Conservation (phyloP, 805 yeast genomes). For the Yueomyces sinensis region DNA sequence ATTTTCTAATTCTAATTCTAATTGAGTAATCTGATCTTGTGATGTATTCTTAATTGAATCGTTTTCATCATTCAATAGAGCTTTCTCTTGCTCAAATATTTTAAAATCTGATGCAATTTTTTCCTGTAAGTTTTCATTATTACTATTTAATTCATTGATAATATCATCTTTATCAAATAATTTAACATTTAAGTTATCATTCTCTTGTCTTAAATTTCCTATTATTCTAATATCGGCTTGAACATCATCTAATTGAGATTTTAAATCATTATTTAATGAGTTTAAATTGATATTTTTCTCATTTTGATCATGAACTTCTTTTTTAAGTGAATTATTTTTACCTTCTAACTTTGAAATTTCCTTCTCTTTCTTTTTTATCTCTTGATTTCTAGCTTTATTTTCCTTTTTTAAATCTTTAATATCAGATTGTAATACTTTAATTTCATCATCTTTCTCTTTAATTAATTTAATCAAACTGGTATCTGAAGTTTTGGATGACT, state of each 20-base stretch:
- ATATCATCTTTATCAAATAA: constrained; percentile 13
- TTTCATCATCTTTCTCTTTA: constrained; percentile 37
- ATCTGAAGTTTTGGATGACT: constrained; percentile 3
- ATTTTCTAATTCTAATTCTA: constrained; percentile 61
- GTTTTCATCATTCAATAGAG: constrained; percentile 13
- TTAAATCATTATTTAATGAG: constrained; percentile 6
- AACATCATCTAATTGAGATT: constrained; percentile 12
- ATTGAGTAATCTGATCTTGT: constrained; percentile 35
- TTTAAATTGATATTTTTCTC: constrained; percentile 2
- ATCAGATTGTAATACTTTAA: constrained; percentile 44
- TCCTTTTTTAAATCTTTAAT: constrained; percentile 60
- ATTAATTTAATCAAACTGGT: constrained; percentile 12
- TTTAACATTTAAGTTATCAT: constrained; percentile 11
- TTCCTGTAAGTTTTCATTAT: neutral
- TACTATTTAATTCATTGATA: constrained; percentile 16
- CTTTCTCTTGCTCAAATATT: neutral
- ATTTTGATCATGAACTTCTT: constrained; percentile 2
- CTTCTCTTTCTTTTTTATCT: constrained; percentile 48
- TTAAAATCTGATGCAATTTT: neutral
- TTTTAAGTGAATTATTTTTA: constrained; percentile 3
- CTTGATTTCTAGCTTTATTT: constrained; percentile 55
- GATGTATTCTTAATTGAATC: constrained; percentile 21
- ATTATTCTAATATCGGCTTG: constrained; percentile 17
- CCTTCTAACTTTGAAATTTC: constrained; percentile 25
- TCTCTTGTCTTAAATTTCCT: constrained; percentile 2